These are phyloP conservation scores for Pythium angustatum DNA, from an alignment of 352 stramenopile genomes.

Conservation along the genomic window DNA sequence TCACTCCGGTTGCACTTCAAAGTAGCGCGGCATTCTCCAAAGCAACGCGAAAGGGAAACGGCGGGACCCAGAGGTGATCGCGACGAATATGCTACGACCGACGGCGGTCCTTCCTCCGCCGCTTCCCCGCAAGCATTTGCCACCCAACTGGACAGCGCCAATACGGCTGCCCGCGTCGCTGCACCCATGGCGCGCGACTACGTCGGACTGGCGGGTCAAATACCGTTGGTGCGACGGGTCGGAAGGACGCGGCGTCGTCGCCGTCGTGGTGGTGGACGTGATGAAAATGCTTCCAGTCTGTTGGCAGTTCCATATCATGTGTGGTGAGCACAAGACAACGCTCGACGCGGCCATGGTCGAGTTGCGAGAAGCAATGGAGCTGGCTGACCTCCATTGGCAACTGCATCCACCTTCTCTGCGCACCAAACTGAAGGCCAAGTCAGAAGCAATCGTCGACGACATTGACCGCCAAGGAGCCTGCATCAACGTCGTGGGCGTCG, in stretches of 20 bases:
- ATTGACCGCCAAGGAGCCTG: neutral
- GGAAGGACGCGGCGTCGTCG: neutral
- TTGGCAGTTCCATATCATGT: neutral
- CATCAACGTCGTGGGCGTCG: conserved; percentile 6
- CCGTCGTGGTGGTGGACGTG: neutral
- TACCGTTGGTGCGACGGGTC: conserved; percentile 5
- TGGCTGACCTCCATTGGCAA: conserved; percentile 4
- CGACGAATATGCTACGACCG: neutral
- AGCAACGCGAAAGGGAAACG: too few species aligned
- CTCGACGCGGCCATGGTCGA: neutral
- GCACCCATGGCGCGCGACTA: neutral
- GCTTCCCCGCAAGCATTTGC: neutral
- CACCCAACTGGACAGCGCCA: neutral
- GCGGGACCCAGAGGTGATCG: too few species aligned
- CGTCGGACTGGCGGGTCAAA: neutral
- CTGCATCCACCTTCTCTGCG: conserved; percentile 1
- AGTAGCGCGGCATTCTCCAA: neutral
- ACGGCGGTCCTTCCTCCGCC: neutral
- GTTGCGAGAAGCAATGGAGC: conserved; percentile 8
- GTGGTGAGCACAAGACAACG: neutral
- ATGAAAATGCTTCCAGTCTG: neutral
- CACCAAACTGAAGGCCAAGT: neutral
- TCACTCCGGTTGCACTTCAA: conserved; percentile 20
- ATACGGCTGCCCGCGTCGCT: neutral
- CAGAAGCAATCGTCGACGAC: neutral